Evolutionary conservation across 805 yeast genomes (phyloP).

Genomic region (Candida stauntonica): DNA sequence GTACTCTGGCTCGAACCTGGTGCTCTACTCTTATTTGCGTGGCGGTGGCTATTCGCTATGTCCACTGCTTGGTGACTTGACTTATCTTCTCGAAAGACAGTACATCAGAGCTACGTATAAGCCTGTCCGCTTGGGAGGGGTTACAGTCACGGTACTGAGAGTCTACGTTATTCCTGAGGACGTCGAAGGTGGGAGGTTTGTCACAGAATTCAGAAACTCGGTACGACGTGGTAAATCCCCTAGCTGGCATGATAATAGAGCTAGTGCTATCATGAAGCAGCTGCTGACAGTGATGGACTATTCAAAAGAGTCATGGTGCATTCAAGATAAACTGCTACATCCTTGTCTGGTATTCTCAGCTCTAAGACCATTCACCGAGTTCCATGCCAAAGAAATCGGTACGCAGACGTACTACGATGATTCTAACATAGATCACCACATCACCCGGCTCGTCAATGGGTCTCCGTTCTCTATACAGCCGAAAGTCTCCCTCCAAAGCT

Average conservation of each 20-base stretch:
- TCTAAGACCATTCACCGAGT: conserved; percentile 11
- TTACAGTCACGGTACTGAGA: conserved; percentile 32
- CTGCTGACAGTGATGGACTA: conserved; percentile 43
- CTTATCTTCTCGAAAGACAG: conserved; percentile 38
- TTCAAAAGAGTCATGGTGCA: conserved; percentile 34
- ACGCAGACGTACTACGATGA: conserved; percentile 6
- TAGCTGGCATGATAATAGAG: conserved; percentile 32
- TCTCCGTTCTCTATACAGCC: conserved; percentile 2
- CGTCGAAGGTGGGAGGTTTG: conserved; percentile 29
- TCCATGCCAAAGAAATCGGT: conserved; percentile 19
- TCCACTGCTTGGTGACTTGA: conserved; percentile 33
- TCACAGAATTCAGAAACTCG: conserved; percentile 33
- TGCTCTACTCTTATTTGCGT: conserved; percentile 7
- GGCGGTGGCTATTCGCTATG: conserved; percentile 17
- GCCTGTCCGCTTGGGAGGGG: conserved; percentile 10
- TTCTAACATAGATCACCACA: conserved; percentile 27
- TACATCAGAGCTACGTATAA: conserved; percentile 42
- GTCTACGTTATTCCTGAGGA: conserved; percentile 48
- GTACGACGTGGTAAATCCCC: conserved; percentile 32
- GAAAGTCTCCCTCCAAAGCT: conserved; percentile 5
- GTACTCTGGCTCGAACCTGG: conserved; percentile 19
- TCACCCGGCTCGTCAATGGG: conserved; percentile 32
- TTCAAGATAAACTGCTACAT: background rate
- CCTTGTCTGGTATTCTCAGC: conserved; percentile 20
- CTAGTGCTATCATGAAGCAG: conserved; percentile 30